These are phyloP conservation scores for Soucietia sequanensis DNA, from an alignment of 805 yeast species.

Conservation along the genomic window DNA sequence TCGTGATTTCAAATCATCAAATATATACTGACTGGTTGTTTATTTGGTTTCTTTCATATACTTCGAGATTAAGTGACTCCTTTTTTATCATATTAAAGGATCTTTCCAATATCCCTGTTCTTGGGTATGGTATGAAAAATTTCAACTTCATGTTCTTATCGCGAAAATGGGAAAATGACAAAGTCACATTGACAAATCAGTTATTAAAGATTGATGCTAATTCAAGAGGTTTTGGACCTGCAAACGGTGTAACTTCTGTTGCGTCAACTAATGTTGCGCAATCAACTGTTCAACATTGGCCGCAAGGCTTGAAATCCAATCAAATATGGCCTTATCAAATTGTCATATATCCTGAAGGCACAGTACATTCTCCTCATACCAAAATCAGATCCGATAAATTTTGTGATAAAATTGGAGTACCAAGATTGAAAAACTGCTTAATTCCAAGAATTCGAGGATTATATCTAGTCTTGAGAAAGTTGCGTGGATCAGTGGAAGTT, in stretches of 20 bases:
- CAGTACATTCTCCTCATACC: conserved; percentile 73
- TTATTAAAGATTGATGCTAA: conserved; percentile 59
- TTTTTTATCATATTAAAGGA: conserved; percentile 77
- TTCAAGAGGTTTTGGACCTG: conserved; percentile 56
- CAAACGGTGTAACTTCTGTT: conserved; percentile 39
- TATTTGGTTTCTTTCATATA: conserved; percentile 81
- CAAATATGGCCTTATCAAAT: conserved; percentile 53
- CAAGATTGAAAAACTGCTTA: conserved; percentile 59
- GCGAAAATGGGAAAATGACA: conserved; percentile 85
- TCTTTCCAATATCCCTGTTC: conserved; percentile 68
- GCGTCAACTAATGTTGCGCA: conserved; percentile 24
- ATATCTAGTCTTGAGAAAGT: conserved; percentile 57
- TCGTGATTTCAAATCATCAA: conserved; percentile 87
- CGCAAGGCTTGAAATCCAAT: conserved; percentile 21
- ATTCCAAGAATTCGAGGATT: conserved; percentile 86
- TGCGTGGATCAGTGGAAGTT: conserved; percentile 51
- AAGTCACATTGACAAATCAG: conserved; percentile 52
- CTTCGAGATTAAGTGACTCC: conserved; percentile 61
- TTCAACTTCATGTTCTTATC: conserved; percentile 77
- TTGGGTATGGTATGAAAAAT: conserved; percentile 84
- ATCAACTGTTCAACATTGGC: conserved; percentile 25
- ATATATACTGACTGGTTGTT: conserved; percentile 93
- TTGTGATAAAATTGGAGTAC: conserved; percentile 50
- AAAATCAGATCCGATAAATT: conserved; percentile 54
- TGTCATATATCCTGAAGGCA: conserved; percentile 91